Percentiles rank a stretch among this genome's conserved stretches.
Evolutionary conservation across 768 basidiomycete species (phyloP).

Genomic region (Boletus subcaerulescens): DNA sequence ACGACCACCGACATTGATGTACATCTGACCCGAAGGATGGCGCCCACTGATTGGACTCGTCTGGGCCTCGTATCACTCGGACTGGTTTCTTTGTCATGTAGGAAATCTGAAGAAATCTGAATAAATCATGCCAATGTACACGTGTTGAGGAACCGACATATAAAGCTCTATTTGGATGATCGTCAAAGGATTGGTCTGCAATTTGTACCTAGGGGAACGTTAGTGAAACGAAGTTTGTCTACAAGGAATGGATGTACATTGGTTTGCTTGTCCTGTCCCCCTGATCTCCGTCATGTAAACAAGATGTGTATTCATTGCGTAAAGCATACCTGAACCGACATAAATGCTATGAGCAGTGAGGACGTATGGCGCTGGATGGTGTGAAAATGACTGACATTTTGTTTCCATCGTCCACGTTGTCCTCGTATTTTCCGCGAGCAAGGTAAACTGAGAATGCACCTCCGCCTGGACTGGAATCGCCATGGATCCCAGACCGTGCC

Average conservation of each 20-base stretch:
- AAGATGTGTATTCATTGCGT: background rate
- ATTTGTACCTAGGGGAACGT: slow-evolving; percentile 20
- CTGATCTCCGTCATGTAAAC: slow-evolving; percentile 2
- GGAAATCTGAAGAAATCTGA: slow-evolving; percentile 28
- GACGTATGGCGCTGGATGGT: background rate
- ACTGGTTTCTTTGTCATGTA: slow-evolving; percentile 29
- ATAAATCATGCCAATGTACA: background rate
- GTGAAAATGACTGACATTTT: slow-evolving; percentile 31
- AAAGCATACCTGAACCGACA: slow-evolving; percentile 29
- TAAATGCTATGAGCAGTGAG: slow-evolving; percentile 29
- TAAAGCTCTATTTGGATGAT: slow-evolving; percentile 19
- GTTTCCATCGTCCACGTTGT: slow-evolving; percentile 21
- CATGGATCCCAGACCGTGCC: background rate
- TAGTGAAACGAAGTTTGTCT: background rate
- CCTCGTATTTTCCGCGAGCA: background rate
- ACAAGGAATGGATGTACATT: slow-evolving; percentile 12
- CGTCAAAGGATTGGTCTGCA: slow-evolving; percentile 23
- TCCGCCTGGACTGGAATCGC: background rate
- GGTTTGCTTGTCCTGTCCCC: slow-evolving; percentile 16
- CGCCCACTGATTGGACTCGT: slow-evolving; percentile 10
- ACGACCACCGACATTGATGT: background rate
- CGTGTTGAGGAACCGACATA: slow-evolving; percentile 3
- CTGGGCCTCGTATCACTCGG: slow-evolving; percentile 36
- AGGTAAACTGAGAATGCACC: background rate
- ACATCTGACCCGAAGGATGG: background rate